Evolutionary conservation across 345 rosid species (phyloP).

Genomic region (Linum tenue): DNA sequence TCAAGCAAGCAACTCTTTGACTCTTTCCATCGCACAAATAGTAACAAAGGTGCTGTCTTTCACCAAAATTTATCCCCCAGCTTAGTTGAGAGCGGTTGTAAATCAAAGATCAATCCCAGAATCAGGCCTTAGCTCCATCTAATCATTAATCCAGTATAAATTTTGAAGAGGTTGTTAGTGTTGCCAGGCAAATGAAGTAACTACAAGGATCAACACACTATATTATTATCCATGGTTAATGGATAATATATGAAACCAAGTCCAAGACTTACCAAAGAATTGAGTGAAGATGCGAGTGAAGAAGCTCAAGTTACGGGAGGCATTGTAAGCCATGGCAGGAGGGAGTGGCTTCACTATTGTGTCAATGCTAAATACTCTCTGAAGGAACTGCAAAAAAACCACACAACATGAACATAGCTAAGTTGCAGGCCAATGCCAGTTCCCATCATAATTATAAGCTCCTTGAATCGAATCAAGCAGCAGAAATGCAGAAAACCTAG

Average conservation of each 20-base stretch:
- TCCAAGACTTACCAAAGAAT: slow-evolving; percentile 66
- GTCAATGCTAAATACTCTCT: slow-evolving; percentile 80
- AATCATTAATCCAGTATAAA: too few species aligned
- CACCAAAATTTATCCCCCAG: not conserved
- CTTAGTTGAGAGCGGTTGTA: not conserved
- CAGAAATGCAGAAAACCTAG: not conserved
- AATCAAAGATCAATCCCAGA: too few species aligned
- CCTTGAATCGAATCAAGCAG: not conserved
- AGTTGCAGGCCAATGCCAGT: too few species aligned
- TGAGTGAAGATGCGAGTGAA: slow-evolving; percentile 94
- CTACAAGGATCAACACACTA: not conserved
- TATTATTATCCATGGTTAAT: not conserved
- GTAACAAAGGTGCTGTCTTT: not conserved
- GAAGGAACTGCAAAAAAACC: slow-evolving; percentile 55
- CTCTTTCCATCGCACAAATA: not conserved
- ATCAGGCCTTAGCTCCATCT: too few species aligned
- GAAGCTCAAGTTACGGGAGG: slow-evolving; percentile 88
- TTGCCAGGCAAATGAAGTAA: not conserved
- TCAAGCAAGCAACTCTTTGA: too few species aligned
- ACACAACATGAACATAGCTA: not conserved
- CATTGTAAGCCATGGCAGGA: slow-evolving; percentile 75
- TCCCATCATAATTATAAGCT: too few species aligned
- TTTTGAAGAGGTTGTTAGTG: too few species aligned
- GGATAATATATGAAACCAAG: not conserved
- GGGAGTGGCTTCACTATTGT: slow-evolving; percentile 97